A percentile compares a stretch with the other conserved stretches of the same genome.
Evolutionary conservation across 2,329 filamentous ascomycete species (phyloP).

Genomic region (Incumbomyces delicatus): DNA sequence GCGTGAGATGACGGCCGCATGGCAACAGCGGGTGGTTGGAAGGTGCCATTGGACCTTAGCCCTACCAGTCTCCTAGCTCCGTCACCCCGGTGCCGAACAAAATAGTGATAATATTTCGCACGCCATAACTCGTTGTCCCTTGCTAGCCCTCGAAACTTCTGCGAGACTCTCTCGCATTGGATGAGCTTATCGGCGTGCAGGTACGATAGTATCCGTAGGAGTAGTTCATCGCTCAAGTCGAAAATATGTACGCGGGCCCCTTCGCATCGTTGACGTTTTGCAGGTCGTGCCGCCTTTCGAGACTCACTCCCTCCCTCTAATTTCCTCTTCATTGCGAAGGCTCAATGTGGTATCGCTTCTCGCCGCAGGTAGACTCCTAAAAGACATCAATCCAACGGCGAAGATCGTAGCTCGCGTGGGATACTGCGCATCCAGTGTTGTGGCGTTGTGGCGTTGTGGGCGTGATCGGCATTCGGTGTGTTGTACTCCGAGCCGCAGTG

Average conservation of each 20-base stretch:
- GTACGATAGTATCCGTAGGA: slow-evolving; percentile 72
- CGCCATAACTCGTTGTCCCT: slow-evolving; percentile 88
- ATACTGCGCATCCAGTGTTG: too few relatives aligned
- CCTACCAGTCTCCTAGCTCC: slow-evolving; percentile 67
- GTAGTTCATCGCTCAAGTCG: slow-evolving; percentile 72
- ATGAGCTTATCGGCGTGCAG: slow-evolving; percentile 62
- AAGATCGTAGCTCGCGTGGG: too few relatives aligned
- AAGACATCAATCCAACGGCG: too few relatives aligned
- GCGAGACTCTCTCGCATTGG: slow-evolving; percentile 59
- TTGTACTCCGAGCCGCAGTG: too few relatives aligned
- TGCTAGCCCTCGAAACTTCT: slow-evolving; percentile 61
- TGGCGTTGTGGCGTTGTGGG: too few relatives aligned
- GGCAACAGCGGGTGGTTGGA: not conserved
- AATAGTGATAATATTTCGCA: slow-evolving; percentile 73
- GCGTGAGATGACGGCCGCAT: slow-evolving; percentile 33
- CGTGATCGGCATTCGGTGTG: too few relatives aligned
- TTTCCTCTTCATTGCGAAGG: slow-evolving; percentile 26
- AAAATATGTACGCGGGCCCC: slow-evolving; percentile 43
- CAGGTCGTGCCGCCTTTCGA: slow-evolving; percentile 36
- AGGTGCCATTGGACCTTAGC: slow-evolving; percentile 36
- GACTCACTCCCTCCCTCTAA: slow-evolving; percentile 11
- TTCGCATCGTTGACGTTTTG: slow-evolving; percentile 37
- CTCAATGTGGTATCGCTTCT: too few relatives aligned
- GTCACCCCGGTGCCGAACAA: slow-evolving; percentile 74
- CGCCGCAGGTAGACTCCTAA: too few relatives aligned